phyloP scores from a whole-genome alignment of 768 basidiomycete genomes.

The Rhizopogon vesiculosus region DNA sequence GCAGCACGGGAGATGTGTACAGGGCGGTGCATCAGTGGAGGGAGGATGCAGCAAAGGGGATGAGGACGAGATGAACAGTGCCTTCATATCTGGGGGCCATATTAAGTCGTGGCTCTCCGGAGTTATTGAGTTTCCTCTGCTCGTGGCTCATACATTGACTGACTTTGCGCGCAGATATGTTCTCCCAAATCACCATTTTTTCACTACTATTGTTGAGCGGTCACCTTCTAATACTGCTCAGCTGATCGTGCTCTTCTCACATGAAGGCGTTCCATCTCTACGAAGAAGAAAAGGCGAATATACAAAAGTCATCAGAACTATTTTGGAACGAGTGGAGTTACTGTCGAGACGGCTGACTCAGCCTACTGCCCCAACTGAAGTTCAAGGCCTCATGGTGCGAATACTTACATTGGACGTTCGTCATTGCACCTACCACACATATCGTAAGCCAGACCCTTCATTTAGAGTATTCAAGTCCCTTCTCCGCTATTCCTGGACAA shows the following conservation, averaged over 20 bases:
- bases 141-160: neutral
- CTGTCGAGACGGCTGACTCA: neutral
- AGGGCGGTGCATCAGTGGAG: constrained; percentile 78
- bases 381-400: constrained; percentile 48
- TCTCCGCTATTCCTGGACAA: too few species aligned
- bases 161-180: constrained; percentile 48
- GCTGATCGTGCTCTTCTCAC: constrained; percentile 53
- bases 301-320: constrained; percentile 52
- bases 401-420: constrained; percentile 57
- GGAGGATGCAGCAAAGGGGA: constrained; percentile 69
- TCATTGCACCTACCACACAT: constrained; percentile 51
- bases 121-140: neutral
- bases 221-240: constrained; percentile 62
- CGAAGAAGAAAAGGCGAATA: constrained; percentile 60
- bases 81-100: neutral
- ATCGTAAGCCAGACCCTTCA: constrained; percentile 24
- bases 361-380: neutral
- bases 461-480: neutral
- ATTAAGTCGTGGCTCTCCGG: neutral
- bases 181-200: constrained; percentile 69
- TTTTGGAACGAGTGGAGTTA: constrained; percentile 25
- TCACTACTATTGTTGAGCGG: constrained; percentile 67
- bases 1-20: constrained; percentile 52
- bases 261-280: constrained; percentile 48
- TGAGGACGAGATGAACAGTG: constrained; percentile 67